Base-by-base conservation (phyloP, 1,139 yeast genomes). In the Saccharomyces hybrid region DNA sequence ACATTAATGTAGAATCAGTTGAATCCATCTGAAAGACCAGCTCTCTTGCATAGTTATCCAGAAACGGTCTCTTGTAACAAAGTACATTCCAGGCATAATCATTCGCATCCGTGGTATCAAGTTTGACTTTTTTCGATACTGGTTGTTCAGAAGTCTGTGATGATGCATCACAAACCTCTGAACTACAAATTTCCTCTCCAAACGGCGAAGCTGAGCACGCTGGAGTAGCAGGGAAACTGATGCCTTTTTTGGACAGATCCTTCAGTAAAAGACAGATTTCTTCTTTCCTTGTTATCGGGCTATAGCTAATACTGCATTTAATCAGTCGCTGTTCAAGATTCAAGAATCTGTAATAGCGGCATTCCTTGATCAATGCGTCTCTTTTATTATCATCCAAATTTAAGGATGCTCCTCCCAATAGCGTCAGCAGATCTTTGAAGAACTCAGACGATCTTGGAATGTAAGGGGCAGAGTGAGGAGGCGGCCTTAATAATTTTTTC, bases 311-410 rank as follows among this genome's bases (percentile, higher is more conserved):
- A 38, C 69, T 70, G 61, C 78, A 80, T 47, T 78, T 78, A 13
- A 86, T 68, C 42, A 89, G 69, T 56, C 78, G 73, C 70, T 90
- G 96, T 67, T 87, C 95, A 48, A 90, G 73, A 50, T 83, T 90
- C 52, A 81, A 71, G 62, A 90, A 85, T 52, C 95, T 76, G 69
- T 88, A 90, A 70, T 86, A 90, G 49, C 78, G 76, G 60, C 96
- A 88, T 65, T 90, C 97, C 52, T 75, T 74, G 5, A 84, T 69
- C 55, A 90, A 73, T 7, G 79, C 69, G 5, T 61, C 63, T 19
- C 73, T 67, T 48, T 95, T 73, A 64, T 86, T 88, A 3, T 73
- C 73, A 44, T 81, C 85, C 59, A 77, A 70, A 34, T 72, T 68
- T 14, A 87, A 74, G 0, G 75, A 72, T 46, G 80, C 78, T 0